A percentile compares a stretch with the other conserved stretches of the same genome.
Conservation (phyloP, 441 rosid genomes). For the Dalechampia spathulata region DNA sequence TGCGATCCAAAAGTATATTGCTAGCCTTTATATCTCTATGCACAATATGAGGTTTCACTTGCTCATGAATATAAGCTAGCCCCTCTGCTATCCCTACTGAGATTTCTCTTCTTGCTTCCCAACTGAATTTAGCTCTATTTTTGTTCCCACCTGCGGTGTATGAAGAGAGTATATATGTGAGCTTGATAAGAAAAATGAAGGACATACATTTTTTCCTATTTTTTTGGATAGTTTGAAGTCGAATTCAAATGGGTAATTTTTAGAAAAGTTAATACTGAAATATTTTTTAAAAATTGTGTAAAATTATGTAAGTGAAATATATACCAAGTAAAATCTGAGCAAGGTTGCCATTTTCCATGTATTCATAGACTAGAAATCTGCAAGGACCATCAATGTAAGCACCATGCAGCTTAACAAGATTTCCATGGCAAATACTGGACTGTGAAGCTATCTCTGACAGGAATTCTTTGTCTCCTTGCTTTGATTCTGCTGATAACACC, state of each 20-base stretch:
- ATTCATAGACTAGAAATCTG: conserved; percentile 51
- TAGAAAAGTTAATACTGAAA: too few relatives aligned
- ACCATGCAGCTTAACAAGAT: conserved; percentile 44
- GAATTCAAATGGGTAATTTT: too few relatives aligned
- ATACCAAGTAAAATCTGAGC: conserved; percentile 30
- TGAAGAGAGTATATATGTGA: neutral
- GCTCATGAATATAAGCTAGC: conserved; percentile 66
- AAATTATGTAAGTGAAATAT: neutral
- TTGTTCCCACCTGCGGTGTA: conserved; percentile 18
- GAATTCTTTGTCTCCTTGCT: conserved; percentile 42
- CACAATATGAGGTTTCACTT: conserved; percentile 57
- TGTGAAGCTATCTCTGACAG: conserved; percentile 36
- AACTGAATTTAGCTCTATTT: conserved; percentile 20
- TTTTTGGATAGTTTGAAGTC: too few relatives aligned
- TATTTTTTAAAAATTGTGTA: too few relatives aligned
- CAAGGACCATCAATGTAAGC: conserved; percentile 37
- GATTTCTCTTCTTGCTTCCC: conserved; percentile 49
- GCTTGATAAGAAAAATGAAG: too few relatives aligned
- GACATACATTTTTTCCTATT: too few relatives aligned
- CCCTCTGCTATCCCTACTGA: conserved; percentile 65
- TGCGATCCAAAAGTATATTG: conserved; percentile 53
- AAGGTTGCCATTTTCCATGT: conserved; percentile 48
- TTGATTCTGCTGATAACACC: conserved; percentile 37
- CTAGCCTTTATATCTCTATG: conserved; percentile 68
- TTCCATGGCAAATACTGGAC: conserved; percentile 34